Conservation (phyloP, 805 yeast species). For the Maudiozyma barnettii region DNA sequence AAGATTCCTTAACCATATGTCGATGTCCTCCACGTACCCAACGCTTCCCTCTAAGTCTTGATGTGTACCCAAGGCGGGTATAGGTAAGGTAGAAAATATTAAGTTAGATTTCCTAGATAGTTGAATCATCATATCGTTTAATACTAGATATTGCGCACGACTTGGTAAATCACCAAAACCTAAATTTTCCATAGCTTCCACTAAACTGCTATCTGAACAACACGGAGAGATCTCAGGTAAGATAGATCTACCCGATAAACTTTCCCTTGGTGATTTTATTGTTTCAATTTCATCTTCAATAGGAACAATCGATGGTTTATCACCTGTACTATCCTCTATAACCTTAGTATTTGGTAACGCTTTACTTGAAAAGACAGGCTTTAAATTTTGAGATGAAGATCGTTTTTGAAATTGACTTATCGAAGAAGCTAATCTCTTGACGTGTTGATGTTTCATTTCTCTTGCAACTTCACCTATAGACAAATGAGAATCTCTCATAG, state of each 20-base stretch:
- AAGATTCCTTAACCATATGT: conserved; percentile 69
- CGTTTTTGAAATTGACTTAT: conserved; percentile 1
- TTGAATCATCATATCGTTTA: conserved; percentile 74
- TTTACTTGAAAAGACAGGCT: conserved; percentile 62
- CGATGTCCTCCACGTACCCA: conserved; percentile 66
- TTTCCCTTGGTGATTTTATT: not conserved
- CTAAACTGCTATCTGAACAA: conserved; percentile 27
- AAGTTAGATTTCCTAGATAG: conserved; percentile 57
- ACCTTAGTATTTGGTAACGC: conserved; percentile 62
- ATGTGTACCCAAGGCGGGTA: conserved; percentile 80
- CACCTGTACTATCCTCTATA: conserved; percentile 58
- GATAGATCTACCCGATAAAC: conserved; percentile 6
- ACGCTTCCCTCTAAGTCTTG: conserved; percentile 54
- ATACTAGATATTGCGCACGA: conserved; percentile 76
- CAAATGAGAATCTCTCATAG: conserved; percentile 7
- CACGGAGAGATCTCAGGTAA: conserved; percentile 26
- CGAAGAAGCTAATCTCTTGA: conserved; percentile 1
- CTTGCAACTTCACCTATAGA: conserved; percentile 7
- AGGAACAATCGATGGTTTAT: conserved; percentile 54
- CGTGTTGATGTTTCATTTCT: conserved; percentile 4
- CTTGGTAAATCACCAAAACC: conserved; percentile 87
- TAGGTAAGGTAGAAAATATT: conserved; percentile 81
- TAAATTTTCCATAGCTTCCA: conserved; percentile 30
- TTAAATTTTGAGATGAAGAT: conserved; percentile 13
- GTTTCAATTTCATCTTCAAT: conserved; percentile 28